A percentile compares a stretch with the other conserved stretches of the same genome.
These are phyloP conservation scores for Fonsecaea nubica DNA, from an alignment of 2,329 filamentous ascomycete species.

Conservation along the genomic window DNA sequence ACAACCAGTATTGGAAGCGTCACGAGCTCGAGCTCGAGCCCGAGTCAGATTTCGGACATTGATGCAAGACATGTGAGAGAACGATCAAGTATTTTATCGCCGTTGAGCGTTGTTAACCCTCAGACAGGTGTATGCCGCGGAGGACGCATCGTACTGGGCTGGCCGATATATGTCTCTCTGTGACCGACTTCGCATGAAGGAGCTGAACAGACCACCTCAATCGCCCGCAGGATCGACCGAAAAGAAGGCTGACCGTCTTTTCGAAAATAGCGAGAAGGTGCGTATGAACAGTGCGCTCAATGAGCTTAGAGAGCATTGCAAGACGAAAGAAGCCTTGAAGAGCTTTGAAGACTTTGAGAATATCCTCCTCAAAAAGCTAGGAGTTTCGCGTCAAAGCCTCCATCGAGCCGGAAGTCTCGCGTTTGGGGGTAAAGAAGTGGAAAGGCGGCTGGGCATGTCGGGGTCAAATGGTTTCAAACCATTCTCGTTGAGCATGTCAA, in stretches of 20 bases:
- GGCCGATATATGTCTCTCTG: conserved; percentile 36
- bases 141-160: conserved; percentile 33
- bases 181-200: conserved; percentile 31
- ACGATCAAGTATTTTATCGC: not conserved
- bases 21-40: conserved; percentile 13
- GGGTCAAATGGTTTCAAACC: conserved; percentile 18
- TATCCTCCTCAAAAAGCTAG: conserved; percentile 22
- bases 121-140: conserved; percentile 30
- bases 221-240: conserved; percentile 10
- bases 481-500: conserved; percentile 15
- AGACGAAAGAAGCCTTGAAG: conserved; percentile 27
- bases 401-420: conserved; percentile 20
- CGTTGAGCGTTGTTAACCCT: conserved; percentile 9
- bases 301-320: conserved; percentile 31
- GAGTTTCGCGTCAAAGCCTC: conserved; percentile 18
- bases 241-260: conserved; percentile 20
- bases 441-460: not conserved
- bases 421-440: not conserved
- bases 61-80: conserved; percentile 27
- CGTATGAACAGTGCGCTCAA: conserved; percentile 28
- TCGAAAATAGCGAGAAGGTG: conserved; percentile 27
- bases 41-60: conserved; percentile 5
- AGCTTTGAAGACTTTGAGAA: conserved; percentile 37
- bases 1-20: conserved; percentile 17
- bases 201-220: conserved; percentile 8